These are phyloP conservation scores for Hirsutella minnesotensis DNA, from an alignment of 2,329 filamentous ascomycete genomes.

Conservation along the genomic window DNA sequence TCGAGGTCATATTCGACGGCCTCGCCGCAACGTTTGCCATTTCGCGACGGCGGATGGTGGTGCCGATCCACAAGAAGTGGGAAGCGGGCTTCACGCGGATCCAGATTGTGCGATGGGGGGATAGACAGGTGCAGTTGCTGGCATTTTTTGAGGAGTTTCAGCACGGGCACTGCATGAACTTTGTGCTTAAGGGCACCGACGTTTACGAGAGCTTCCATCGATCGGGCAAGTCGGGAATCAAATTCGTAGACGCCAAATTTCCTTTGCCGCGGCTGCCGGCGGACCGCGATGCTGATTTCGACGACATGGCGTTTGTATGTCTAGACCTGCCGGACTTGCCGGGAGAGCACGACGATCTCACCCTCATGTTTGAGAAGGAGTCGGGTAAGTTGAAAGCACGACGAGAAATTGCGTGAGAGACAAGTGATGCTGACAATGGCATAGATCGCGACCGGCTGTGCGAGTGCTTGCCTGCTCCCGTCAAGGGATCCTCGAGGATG, in stretches of 20 bases:
- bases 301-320: slow-evolving; percentile 66
- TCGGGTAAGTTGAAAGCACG: slow-evolving; percentile 40
- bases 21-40: slow-evolving; percentile 68
- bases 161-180: slow-evolving; percentile 82
- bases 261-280: slow-evolving; percentile 56
- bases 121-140: slow-evolving; percentile 64
- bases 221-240: slow-evolving; percentile 57
- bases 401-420: not conserved
- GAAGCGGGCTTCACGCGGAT: slow-evolving; percentile 70
- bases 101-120: slow-evolving; percentile 61
- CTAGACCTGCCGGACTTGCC: slow-evolving; percentile 81
- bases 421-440: not conserved
- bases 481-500: slow-evolving; percentile 32
- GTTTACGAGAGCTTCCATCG: slow-evolving; percentile 60
- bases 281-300: slow-evolving; percentile 36
- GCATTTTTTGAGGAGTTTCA: slow-evolving; percentile 84
- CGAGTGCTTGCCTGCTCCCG: slow-evolving; percentile 41
- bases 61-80: slow-evolving; percentile 91
- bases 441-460: slow-evolving; percentile 43
- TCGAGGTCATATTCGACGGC: slow-evolving; percentile 61
- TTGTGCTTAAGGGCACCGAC: slow-evolving; percentile 74
- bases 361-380: slow-evolving; percentile 71
- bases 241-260: slow-evolving; percentile 84
- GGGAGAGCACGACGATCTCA: slow-evolving; percentile 85
- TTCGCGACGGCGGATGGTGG: slow-evolving; percentile 74